These are phyloP conservation scores for Ceratocystiopsis sp. DNA, from an alignment of 2,329 filamentous ascomycete genomes.

Conservation along the genomic window DNA sequence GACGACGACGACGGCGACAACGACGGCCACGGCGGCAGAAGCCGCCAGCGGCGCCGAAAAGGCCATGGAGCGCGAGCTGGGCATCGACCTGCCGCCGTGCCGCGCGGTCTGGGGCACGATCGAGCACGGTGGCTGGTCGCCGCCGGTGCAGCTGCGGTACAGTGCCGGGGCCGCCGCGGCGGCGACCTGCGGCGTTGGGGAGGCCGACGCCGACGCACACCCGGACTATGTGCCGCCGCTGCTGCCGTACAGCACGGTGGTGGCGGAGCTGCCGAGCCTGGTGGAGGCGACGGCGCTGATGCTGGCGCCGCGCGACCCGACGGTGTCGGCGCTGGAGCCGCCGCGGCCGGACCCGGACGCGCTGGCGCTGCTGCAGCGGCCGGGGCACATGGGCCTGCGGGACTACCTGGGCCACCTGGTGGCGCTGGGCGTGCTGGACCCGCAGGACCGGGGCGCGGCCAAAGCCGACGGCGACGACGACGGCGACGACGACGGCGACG, in stretches of 20 bases:
- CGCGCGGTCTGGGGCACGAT: constrained; percentile 61
- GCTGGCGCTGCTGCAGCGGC: constrained; percentile 54
- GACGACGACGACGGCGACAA: background rate
- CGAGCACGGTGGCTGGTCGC: constrained; percentile 76
- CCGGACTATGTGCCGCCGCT: no score
- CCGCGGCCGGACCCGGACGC: constrained; percentile 46
- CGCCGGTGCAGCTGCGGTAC: constrained; percentile 40
- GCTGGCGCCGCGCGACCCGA: constrained; percentile 44
- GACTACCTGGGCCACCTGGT: constrained; percentile 62
- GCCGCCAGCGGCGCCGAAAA: no score
- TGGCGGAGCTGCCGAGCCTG: constrained; percentile 71
- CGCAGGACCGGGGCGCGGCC: constrained; percentile 5
- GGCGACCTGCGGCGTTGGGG: background rate
- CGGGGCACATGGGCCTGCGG: constrained; percentile 54
- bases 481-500: background rate
- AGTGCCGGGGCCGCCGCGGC: no score
- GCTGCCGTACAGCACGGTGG: constrained; percentile 56
- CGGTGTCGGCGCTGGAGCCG: constrained; percentile 18
- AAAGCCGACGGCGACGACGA: background rate
- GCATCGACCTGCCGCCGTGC: constrained; percentile 32
- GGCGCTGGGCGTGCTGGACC: constrained; percentile 42
- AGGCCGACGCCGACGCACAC: background rate
- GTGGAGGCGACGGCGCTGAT: constrained; percentile 90
- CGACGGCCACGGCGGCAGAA: background rate
- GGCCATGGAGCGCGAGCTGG: constrained; percentile 12